Evolutionary conservation across 2,329 filamentous ascomycete genomes (phyloP).

Genomic region (Ophiostoma ips): DNA sequence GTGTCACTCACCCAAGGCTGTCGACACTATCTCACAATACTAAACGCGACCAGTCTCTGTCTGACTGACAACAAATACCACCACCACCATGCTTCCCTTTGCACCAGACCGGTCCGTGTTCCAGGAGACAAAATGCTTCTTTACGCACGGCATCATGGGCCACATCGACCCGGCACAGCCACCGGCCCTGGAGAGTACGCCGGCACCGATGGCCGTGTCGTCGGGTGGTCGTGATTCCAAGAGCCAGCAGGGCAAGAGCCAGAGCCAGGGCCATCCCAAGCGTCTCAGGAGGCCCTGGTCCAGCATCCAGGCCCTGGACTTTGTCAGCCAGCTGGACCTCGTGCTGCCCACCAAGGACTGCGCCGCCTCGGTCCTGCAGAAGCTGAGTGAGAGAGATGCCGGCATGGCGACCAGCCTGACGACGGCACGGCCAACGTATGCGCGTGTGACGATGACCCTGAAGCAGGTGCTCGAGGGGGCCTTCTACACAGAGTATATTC

Average conservation of each 20-base stretch:
- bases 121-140: constrained; percentile 54
- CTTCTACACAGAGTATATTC: constrained; percentile 78
- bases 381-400: constrained; percentile 26
- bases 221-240: neutral
- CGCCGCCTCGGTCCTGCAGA: constrained; percentile 38
- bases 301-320: constrained; percentile 48
- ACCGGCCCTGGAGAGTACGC: constrained; percentile 33
- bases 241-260: neutral
- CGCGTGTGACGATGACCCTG: constrained; percentile 58
- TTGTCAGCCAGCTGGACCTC: constrained; percentile 46
- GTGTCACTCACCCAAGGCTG: no score
- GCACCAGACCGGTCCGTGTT: constrained; percentile 30
- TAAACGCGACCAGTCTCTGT: no score
- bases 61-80: no score
- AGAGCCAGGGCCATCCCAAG: neutral
- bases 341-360: constrained; percentile 56
- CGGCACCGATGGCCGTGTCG: neutral
- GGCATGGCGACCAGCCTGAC: neutral
- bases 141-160: constrained; percentile 53
- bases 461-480: constrained; percentile 55
- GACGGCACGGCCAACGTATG: constrained; percentile 36
- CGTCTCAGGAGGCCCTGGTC: constrained; percentile 61
- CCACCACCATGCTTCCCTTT: constrained; percentile 30
- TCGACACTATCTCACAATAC: no score
- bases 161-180: constrained; percentile 59